Conservation (phyloP, 2,329 filamentous ascomycete genomes). For the Fusarium buharicum region DNA sequence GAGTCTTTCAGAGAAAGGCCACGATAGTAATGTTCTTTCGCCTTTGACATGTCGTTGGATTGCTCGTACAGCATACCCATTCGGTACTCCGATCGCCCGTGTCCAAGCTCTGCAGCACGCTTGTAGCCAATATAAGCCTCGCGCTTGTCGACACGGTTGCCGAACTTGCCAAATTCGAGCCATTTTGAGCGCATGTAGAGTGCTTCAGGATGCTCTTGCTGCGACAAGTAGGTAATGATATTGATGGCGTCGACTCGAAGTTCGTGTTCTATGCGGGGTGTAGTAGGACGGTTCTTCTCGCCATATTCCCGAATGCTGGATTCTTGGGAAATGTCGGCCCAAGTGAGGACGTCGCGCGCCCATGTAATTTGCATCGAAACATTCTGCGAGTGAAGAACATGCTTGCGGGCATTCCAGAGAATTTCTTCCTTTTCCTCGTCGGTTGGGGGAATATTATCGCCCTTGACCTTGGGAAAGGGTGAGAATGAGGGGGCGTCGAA, state of each 20-base stretch:
- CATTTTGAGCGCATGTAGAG: conserved; percentile 96
- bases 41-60: conserved; percentile 90
- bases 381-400: conserved; percentile 92
- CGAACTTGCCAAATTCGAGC: conserved; percentile 98
- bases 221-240: conserved; percentile 88
- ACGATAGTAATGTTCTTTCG: conserved; percentile 87
- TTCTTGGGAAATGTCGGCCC: conserved; percentile 85
- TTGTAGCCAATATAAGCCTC: conserved; percentile 91
- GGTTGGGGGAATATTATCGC: conserved; percentile 89
- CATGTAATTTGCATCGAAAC: conserved; percentile 96
- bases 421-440: conserved; percentile 95
- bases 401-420: conserved; percentile 82
- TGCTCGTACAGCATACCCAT: conserved; percentile 99
- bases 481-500: conserved; percentile 81
- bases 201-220: conserved; percentile 92
- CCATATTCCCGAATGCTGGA: conserved; percentile 73
- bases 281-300: conserved; percentile 71
- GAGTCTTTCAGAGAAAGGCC: conserved; percentile 86
- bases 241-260: conserved; percentile 89
- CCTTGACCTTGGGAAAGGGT: conserved; percentile 86
- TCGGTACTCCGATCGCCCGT: conserved; percentile 89
- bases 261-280: conserved; percentile 89
- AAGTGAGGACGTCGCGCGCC: conserved; percentile 91
- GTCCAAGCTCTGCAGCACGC: conserved; percentile 85
- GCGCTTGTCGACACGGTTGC: conserved; percentile 88